Evolutionary conservation across 805 yeast genomes (phyloP).

Genomic region (Yarrowia sp.): DNA sequence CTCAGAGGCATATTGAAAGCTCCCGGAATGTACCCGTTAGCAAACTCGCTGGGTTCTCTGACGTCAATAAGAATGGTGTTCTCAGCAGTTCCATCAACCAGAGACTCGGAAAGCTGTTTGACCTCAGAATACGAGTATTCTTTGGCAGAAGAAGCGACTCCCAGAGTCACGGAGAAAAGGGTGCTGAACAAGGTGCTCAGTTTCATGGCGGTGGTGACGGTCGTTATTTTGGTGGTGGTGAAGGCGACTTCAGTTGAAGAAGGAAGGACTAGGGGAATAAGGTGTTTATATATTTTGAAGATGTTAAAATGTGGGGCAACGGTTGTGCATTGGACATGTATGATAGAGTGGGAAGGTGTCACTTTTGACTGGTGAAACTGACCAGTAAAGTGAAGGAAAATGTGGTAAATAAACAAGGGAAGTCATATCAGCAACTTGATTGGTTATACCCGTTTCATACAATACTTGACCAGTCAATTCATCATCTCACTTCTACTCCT

Average conservation of each 20-base stretch:
- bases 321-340: neutral
- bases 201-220: neutral
- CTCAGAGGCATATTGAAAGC: constrained; percentile 86
- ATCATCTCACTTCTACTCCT: too few relatives aligned
- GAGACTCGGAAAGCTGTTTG: constrained; percentile 27
- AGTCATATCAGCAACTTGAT: too few relatives aligned
- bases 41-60: constrained; percentile 81
- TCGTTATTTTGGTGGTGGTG: neutral
- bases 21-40: constrained; percentile 72
- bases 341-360: too few relatives aligned
- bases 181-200: neutral
- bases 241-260: too few relatives aligned
- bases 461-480: too few relatives aligned
- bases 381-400: neutral
- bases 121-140: neutral
- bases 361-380: too few relatives aligned
- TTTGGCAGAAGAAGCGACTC: neutral
- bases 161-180: neutral
- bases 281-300: too few relatives aligned
- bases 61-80: constrained; percentile 73
- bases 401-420: neutral
- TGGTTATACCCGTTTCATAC: too few relatives aligned
- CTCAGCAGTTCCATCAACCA: constrained; percentile 39
- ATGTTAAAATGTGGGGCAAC: neutral
- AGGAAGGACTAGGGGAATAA: neutral